Evolutionary conservation across 164 flowering plant genomes (phyloP).

Genomic region (Hamamelis virginiana): DNA sequence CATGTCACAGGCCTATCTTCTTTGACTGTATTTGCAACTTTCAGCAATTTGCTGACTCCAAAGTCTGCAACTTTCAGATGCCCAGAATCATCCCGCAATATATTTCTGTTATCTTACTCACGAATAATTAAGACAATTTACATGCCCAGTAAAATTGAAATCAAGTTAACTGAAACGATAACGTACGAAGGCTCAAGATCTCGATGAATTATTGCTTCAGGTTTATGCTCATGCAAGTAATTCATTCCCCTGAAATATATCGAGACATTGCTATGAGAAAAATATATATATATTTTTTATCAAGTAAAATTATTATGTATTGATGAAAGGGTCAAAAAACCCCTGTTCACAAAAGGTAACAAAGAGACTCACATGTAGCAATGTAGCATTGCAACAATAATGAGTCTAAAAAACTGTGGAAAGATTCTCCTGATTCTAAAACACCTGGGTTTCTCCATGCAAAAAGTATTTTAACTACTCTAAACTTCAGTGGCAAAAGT

Average conservation of each 20-base stretch:
- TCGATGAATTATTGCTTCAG: conserved; percentile 87
- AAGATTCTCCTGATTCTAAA: too few species aligned
- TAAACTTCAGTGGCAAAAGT: too few species aligned
- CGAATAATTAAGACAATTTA: neutral
- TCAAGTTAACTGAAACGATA: neutral
- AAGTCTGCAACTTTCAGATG: conserved; percentile 99
- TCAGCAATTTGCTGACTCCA: conserved; percentile 90
- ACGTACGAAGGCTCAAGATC: conserved; percentile 99
- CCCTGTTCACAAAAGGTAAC: too few species aligned
- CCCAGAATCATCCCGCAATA: conserved; percentile 97
- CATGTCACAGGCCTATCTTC: conserved; percentile 60
- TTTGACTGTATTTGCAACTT: conserved; percentile 56
- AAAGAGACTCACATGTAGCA: too few species aligned
- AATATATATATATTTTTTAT: neutral
- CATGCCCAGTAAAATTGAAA: neutral
- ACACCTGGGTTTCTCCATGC: too few species aligned
- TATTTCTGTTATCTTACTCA: conserved; percentile 77
- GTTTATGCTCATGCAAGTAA: conserved; percentile 91
- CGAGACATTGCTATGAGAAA: neutral
- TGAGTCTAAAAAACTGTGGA: too few species aligned
- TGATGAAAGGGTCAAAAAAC: too few species aligned
- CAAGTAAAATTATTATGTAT: too few species aligned
- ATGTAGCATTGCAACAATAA: too few species aligned
- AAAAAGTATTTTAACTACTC: too few species aligned
- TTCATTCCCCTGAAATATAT: conserved; percentile 81